Evolutionary conservation across 2,329 filamentous ascomycete genomes (phyloP).

Genomic region (Xylaria digitata): DNA sequence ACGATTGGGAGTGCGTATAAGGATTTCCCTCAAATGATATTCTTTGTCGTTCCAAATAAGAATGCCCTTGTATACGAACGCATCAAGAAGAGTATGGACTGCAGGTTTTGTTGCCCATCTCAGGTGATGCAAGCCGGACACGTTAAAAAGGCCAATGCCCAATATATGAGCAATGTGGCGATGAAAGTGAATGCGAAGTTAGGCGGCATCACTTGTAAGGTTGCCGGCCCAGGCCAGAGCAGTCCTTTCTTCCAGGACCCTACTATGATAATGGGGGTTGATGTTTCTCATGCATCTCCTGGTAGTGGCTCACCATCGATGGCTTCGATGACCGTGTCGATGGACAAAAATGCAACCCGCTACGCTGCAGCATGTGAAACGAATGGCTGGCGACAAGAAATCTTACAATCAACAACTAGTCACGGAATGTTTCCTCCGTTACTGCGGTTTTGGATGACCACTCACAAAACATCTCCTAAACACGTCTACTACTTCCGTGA

Average conservation of each 20-base stretch:
- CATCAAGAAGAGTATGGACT: conserved; percentile 90
- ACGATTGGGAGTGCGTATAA: conserved; percentile 64
- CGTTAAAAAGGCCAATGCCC: conserved; percentile 74
- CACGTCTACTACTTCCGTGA: conserved; percentile 94
- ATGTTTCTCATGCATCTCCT: conserved; percentile 86
- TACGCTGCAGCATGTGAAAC: conserved; percentile 85
- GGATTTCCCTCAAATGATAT: conserved; percentile 76
- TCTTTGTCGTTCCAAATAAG: conserved; percentile 80
- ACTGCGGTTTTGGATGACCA: conserved; percentile 71
- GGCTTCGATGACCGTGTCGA: conserved; percentile 86
- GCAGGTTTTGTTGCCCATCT: conserved; percentile 82
- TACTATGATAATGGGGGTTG: conserved; percentile 89
- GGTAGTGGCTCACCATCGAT: conserved; percentile 77
- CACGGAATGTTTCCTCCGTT: conserved; percentile 73
- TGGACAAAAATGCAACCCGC: conserved; percentile 75
- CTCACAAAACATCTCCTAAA: conserved; percentile 68
- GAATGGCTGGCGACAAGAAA: conserved; percentile 85
- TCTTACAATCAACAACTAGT: conserved; percentile 76
- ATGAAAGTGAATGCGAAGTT: conserved; percentile 99
- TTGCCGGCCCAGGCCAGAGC: conserved; percentile 51
- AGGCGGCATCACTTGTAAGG: conserved; percentile 77
- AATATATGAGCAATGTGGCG: conserved; percentile 92
- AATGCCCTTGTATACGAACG: conserved; percentile 80
- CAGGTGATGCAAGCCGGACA: conserved; percentile 82
- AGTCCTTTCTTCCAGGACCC: conserved; percentile 60